A percentile compares a stretch with the other conserved stretches of the same genome.
Conservation (phyloP, 2,329 filamentous ascomycete genomes). For the Apiospora malaysiana region DNA sequence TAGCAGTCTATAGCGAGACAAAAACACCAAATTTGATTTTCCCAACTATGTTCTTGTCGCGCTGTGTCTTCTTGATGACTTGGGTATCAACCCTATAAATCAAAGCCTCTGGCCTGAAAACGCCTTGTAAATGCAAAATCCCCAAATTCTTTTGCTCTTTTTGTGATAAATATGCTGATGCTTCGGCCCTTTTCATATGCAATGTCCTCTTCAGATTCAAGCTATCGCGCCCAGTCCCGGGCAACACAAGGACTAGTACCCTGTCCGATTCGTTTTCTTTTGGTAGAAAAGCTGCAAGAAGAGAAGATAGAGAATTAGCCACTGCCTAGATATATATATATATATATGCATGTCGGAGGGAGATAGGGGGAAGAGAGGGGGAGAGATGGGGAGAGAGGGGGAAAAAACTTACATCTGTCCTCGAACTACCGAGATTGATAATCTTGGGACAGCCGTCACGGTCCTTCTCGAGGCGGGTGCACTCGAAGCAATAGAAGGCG, state of each 20-base stretch:
- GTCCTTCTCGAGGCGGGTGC: constrained; percentile 95
- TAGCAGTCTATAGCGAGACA: constrained; percentile 8
- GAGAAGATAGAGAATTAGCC: constrained; percentile 34
- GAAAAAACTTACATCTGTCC: constrained; percentile 80
- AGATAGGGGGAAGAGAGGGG: neutral
- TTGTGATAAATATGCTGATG: neutral
- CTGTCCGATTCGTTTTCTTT: constrained; percentile 69
- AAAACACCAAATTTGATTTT: constrained; percentile 6
- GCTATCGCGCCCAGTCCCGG: constrained; percentile 52
- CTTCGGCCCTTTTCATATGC: neutral
- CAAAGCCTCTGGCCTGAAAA: constrained; percentile 17
- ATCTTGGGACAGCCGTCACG: constrained; percentile 98
- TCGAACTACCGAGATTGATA: constrained; percentile 93
- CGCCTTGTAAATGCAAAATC: constrained; percentile 19
- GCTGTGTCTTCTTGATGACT: neutral
- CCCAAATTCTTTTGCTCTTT: neutral
- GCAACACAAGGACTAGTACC: constrained; percentile 58
- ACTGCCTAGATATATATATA: neutral
- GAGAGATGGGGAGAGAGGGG: neutral
- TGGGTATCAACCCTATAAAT: constrained; percentile 17
- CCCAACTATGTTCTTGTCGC: neutral
- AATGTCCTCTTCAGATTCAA: neutral
- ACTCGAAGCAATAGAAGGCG: constrained; percentile 99
- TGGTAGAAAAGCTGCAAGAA: constrained; percentile 62
- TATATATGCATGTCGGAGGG: neutral